Conservation (phyloP, 768 basidiomycete species). For the Termitomyces sp. region DNA sequence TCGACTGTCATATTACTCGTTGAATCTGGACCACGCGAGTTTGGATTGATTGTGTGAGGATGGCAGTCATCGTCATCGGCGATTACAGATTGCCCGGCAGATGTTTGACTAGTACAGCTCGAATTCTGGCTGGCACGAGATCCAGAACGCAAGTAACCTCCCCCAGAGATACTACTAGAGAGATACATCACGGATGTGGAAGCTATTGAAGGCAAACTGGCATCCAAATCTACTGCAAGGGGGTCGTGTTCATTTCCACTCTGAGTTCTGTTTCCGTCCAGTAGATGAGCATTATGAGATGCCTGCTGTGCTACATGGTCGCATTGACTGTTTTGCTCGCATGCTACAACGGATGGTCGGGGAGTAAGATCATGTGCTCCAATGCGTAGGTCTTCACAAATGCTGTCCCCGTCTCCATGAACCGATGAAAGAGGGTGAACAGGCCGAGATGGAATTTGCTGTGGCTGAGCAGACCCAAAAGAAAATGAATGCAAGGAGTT, state of each 20-base stretch:
- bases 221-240: slow-evolving; percentile 26
- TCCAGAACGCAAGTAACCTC: slow-evolving; percentile 23
- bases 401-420: slow-evolving; percentile 25
- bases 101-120: slow-evolving; percentile 27
- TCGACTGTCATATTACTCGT: slow-evolving; percentile 26
- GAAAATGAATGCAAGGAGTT: slow-evolving; percentile 42
- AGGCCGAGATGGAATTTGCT: slow-evolving; percentile 21
- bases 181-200: slow-evolving; percentile 42
- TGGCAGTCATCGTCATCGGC: slow-evolving; percentile 33
- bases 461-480: slow-evolving; percentile 37
- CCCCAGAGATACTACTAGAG: slow-evolving; percentile 23
- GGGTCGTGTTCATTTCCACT: slow-evolving; percentile 6
- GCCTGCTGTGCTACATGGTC: slow-evolving; percentile 27
- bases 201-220: slow-evolving; percentile 38
- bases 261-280: slow-evolving; percentile 1
- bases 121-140: slow-evolving; percentile 24
- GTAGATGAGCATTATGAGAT: slow-evolving; percentile 1
- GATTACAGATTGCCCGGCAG: slow-evolving; percentile 29
- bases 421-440: slow-evolving; percentile 32
- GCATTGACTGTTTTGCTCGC: slow-evolving; percentile 16
- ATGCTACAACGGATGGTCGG: slow-evolving; percentile 41
- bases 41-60: slow-evolving; percentile 12
- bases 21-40: slow-evolving; percentile 21
- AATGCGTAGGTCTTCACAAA: slow-evolving; percentile 27
- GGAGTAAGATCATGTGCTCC: slow-evolving; percentile 40